Percentiles rank a stretch among this genome's conserved stretches.
These are phyloP conservation scores for Amauroascus niger DNA, from an alignment of 2,329 filamentous ascomycete genomes.

Conservation along the genomic window DNA sequence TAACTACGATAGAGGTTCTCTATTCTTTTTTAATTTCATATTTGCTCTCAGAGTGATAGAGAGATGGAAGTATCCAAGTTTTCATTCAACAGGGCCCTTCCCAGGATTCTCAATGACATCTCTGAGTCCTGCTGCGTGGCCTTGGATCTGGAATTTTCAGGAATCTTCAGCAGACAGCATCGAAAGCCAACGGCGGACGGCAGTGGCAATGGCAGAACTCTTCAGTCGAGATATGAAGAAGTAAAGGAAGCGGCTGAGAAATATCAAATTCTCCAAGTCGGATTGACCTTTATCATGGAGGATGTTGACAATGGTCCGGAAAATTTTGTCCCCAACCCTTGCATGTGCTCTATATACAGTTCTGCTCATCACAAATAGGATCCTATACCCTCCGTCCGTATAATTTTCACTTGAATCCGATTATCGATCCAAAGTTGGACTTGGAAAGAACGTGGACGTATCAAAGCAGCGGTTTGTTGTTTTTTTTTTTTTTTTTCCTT, in stretches of 20 bases:
- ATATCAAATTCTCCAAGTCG: conserved; percentile 56
- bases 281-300: conserved; percentile 56
- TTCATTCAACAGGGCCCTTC: conserved; percentile 43
- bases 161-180: conserved; percentile 43
- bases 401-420: conserved; percentile 54
- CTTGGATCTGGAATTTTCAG: conserved; percentile 58
- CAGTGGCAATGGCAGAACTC: conserved; percentile 35
- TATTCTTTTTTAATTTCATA: not conserved
- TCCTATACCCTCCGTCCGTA: conserved; percentile 53
- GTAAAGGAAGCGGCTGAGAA: conserved; percentile 51
- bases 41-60: not conserved
- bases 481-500: not conserved
- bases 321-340: not conserved
- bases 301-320: conserved; percentile 41
- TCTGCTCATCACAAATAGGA: conserved; percentile 24
- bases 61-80: conserved; percentile 49
- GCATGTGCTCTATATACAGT: not conserved
- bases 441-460: conserved; percentile 52
- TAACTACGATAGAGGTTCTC: not conserved
- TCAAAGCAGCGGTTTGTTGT: conserved; percentile 43
- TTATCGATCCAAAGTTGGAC: conserved; percentile 44
- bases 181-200: conserved; percentile 15
- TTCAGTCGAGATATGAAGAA: conserved; percentile 54
- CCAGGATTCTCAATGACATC: conserved; percentile 49
- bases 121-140: conserved; percentile 52